A percentile compares a stretch with the other conserved stretches of the same genome.
phyloP scores from a whole-genome alignment of 2,329 filamentous ascomycete genomes.

The Exserohilum rostratum region DNA sequence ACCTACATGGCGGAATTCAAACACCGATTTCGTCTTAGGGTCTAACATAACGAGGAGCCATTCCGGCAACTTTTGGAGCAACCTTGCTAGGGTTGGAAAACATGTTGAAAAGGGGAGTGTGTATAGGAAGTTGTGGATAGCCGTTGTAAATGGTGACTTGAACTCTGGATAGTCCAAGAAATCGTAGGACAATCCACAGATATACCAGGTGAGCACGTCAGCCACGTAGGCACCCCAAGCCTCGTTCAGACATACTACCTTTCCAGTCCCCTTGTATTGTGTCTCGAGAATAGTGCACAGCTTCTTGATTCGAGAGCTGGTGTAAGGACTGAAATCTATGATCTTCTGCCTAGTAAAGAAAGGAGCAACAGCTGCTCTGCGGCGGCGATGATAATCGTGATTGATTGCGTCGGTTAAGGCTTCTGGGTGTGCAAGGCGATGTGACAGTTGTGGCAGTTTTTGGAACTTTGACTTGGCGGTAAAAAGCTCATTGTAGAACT shows the following conservation, averaged over 20 bases:
- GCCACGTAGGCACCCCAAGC: not conserved
- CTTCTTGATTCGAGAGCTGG: not conserved
- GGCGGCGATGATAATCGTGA: not conserved
- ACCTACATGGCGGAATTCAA: not conserved
- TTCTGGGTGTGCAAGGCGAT: not conserved
- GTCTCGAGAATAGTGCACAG: not conserved
- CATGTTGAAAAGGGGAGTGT: not conserved
- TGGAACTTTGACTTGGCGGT: not conserved
- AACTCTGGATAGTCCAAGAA: not conserved
- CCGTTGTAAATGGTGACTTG: not conserved
- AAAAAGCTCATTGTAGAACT: not conserved
- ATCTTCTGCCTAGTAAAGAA: not conserved
- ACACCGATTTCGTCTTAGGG: not conserved
- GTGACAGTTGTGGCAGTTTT: not conserved
- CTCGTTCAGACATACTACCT: not conserved
- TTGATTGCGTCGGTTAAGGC: not conserved
- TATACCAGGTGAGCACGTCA: not conserved
- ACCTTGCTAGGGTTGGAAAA: not conserved
- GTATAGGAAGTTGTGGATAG: not conserved
- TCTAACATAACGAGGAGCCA: not conserved
- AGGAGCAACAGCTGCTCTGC: not conserved
- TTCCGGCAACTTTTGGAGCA: not conserved
- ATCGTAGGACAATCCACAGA: not conserved
- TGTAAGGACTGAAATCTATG: constrained; percentile 1
- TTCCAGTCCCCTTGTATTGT: not conserved